Evolutionary conservation across 176 grass and related monocot genomes (phyloP).

Genomic region (Panicum miliaceum): DNA sequence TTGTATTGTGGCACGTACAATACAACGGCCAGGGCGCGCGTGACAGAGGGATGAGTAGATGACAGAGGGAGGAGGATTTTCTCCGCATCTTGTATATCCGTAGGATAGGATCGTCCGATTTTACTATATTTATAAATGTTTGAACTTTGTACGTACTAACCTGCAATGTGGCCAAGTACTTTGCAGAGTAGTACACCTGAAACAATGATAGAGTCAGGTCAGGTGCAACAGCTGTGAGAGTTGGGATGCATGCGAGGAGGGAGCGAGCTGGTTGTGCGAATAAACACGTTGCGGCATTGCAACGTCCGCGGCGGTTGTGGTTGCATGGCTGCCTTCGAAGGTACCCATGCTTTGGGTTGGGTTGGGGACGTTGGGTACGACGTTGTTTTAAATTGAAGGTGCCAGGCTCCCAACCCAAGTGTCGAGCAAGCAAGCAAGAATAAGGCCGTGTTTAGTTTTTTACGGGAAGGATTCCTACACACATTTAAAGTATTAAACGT

Average conservation of each 20-base stretch:
- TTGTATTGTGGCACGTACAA: neutral
- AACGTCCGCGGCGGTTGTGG: neutral
- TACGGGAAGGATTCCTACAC: no score
- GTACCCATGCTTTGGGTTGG: neutral
- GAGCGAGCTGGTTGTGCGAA: neutral
- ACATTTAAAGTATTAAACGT: no score
- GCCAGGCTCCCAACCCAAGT: neutral
- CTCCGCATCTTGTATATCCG: slow-evolving; percentile 19
- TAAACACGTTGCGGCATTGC: neutral
- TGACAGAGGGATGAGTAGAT: no score
- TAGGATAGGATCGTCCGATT: neutral
- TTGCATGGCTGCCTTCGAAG: neutral
- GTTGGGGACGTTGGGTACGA: neutral
- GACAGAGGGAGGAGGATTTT: neutral
- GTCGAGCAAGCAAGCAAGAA: neutral
- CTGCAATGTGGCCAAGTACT: neutral
- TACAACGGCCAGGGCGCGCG: slow-evolving; percentile 23
- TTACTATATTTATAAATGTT: neutral
- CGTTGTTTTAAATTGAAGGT: neutral
- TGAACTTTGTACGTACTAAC: neutral
- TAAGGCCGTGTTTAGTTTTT: no score
- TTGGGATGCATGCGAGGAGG: no score
- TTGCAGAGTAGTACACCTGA: neutral
- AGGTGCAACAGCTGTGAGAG: slow-evolving; percentile 26
- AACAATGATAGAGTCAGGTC: neutral